Conservation (phyloP, 495 filamentous ascomycete genomes). For the Acidomyces sp. region DNA sequence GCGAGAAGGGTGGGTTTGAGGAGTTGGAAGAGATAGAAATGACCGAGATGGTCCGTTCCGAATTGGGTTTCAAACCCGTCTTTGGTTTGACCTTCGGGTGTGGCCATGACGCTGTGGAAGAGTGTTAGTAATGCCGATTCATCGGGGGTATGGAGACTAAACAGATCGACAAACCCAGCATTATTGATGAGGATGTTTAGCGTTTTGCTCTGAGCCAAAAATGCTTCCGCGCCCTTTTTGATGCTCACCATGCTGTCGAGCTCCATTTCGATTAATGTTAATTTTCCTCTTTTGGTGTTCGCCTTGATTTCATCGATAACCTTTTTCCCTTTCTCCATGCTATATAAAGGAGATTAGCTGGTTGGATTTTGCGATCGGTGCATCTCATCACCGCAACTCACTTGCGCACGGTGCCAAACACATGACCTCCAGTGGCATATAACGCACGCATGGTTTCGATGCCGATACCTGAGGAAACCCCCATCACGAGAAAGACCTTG, state of each 20-base stretch:
- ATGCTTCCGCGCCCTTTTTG: constrained; percentile 14
- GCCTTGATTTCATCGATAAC: constrained; percentile 12
- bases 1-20: constrained; percentile 33
- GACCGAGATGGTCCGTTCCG: constrained; percentile 38
- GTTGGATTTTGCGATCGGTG: not conserved
- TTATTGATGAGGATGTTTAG: constrained; percentile 26
- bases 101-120: constrained; percentile 32
- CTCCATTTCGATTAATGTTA: constrained; percentile 31
- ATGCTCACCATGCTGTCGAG: constrained; percentile 15
- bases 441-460: constrained; percentile 39
- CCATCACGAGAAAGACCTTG: constrained; percentile 41
- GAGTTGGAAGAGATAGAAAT: constrained; percentile 43
- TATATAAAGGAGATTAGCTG: not conserved
- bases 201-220: constrained; percentile 16
- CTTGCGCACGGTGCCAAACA: constrained; percentile 24
- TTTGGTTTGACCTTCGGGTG: constrained; percentile 30
- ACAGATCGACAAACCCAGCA: constrained; percentile 17
- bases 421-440: constrained; percentile 34
- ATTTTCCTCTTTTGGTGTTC: constrained; percentile 12
- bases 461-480: constrained; percentile 41
- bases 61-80: constrained; percentile 40
- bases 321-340: constrained; percentile 25
- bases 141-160: no score
- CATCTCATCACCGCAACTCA: not conserved
- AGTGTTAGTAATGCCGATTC: no score